Evolutionary conservation across 768 basidiomycete genomes (phyloP).

Genomic region (Suillus brevipes): DNA sequence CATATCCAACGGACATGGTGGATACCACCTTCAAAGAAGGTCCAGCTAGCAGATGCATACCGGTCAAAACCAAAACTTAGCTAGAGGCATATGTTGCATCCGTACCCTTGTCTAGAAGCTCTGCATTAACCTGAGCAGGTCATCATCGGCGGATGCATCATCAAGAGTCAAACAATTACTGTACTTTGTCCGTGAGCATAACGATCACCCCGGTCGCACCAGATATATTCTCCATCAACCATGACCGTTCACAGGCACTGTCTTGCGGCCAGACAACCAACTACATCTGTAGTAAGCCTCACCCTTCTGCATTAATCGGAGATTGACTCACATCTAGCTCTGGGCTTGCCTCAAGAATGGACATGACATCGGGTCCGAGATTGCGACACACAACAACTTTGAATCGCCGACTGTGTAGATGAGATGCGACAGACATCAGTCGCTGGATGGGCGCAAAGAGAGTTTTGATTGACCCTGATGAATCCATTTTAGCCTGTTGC

Average conservation of each 20-base stretch:
- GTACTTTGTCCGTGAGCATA: conserved; percentile 72
- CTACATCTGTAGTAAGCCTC: conserved; percentile 25
- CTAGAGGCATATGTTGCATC: background rate
- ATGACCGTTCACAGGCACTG: conserved; percentile 54
- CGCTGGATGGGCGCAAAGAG: conserved; percentile 11
- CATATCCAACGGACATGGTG: conserved; percentile 91
- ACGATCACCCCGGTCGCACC: conserved; percentile 65
- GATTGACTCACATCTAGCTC: conserved; percentile 52
- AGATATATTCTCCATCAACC: conserved; percentile 72
- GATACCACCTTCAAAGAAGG: conserved; percentile 78
- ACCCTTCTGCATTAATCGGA: background rate
- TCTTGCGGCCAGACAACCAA: conserved; percentile 56
- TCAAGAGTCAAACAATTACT: background rate
- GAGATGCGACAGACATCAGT: conserved; percentile 28
- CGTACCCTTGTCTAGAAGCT: conserved; percentile 48
- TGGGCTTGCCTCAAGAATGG: conserved; percentile 45
- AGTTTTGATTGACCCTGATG: conserved; percentile 27
- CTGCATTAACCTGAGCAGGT: conserved; percentile 60
- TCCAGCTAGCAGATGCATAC: conserved; percentile 55
- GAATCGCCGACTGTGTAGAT: conserved; percentile 24
- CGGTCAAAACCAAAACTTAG: conserved; percentile 7
- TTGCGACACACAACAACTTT: conserved; percentile 61
- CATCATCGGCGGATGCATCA: background rate
- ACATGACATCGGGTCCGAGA: conserved; percentile 66
- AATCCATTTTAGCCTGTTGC: conserved; percentile 20